A percentile compares a stretch with the other conserved stretches of the same genome.
phyloP scores from a whole-genome alignment of 2,329 filamentous ascomycete genomes.

The Diaporthe vexans region DNA sequence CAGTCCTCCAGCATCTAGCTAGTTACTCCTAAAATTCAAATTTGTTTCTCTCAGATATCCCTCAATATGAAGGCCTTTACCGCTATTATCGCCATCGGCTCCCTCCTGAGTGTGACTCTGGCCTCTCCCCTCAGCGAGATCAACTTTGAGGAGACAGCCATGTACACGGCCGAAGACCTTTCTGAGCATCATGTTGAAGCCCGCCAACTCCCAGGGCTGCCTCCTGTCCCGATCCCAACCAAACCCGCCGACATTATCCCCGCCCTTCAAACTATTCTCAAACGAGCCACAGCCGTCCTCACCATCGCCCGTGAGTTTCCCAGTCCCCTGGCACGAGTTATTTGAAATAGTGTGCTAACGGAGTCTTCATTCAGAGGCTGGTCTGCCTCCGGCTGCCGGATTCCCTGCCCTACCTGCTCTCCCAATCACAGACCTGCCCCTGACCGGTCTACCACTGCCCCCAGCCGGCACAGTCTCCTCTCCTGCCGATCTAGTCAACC shows the following conservation, averaged over 20 bases:
- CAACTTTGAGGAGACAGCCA: background rate
- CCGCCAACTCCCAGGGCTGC: background rate
- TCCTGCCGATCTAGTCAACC: background rate
- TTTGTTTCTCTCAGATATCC: background rate
- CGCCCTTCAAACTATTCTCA: background rate
- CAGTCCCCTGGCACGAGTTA: background rate
- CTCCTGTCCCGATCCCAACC: background rate
- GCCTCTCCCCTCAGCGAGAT: conserved; percentile 7
- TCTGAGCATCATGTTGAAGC: background rate
- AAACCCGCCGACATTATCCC: background rate
- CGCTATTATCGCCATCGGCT: conserved; percentile 2
- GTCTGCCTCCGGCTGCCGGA: background rate
- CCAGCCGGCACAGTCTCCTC: background rate
- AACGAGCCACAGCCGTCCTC: background rate
- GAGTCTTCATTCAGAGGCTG: background rate
- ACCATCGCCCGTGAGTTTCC: background rate
- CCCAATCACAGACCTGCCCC: background rate
- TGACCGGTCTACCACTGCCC: background rate
- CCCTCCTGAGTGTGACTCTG: background rate
- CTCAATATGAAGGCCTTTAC: conserved; percentile 12
- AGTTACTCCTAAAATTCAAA: background rate
- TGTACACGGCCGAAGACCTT: background rate
- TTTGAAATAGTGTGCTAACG: background rate
- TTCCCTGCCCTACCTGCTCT: background rate
- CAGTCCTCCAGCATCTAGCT: background rate